phyloP scores from a whole-genome alignment of 768 basidiomycete species.

The Pleurotus salmoneostramineus region DNA sequence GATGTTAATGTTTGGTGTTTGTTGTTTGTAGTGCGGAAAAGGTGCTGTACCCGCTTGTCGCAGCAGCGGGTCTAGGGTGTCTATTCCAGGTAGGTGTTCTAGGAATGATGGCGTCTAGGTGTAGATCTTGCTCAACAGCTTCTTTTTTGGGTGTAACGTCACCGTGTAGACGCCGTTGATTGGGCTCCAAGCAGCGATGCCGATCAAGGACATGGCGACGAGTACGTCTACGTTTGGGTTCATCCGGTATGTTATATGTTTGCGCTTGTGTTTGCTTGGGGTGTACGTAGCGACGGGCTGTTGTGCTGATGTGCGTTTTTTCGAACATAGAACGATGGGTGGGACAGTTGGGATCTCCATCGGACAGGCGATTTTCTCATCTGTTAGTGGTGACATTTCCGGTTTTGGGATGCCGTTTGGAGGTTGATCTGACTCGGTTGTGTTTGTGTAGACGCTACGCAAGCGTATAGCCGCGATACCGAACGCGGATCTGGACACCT shows the following conservation, averaged over 20 bases:
- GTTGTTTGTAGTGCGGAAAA: constrained; percentile 49
- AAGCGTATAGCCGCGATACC: constrained; percentile 34
- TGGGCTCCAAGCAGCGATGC: constrained; percentile 84
- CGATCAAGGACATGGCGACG: constrained; percentile 82
- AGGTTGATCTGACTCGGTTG: not conserved
- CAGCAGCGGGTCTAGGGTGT: constrained; percentile 62
- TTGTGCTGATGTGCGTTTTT: not conserved
- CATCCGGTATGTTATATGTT: constrained; percentile 41
- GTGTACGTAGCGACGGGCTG: not conserved
- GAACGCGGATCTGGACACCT: constrained; percentile 33
- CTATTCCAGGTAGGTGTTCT: constrained; percentile 49
- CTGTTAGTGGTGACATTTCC: constrained; percentile 30
- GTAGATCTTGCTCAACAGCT: constrained; percentile 4
- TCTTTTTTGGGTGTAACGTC: not conserved
- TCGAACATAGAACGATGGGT: constrained; percentile 52
- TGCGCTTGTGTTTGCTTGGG: constrained; percentile 5
- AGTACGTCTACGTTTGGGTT: constrained; percentile 70
- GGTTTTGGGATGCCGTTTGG: not conserved
- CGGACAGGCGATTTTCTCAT: constrained; percentile 68
- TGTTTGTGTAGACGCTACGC: constrained; percentile 27
- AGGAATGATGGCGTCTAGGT: not conserved
- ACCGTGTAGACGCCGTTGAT: constrained; percentile 54
- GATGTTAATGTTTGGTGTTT: not conserved
- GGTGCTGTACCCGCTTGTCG: constrained; percentile 60
- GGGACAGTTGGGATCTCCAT: constrained; percentile 75